A percentile compares a stretch with the other conserved stretches of the same genome.
phyloP scores from a whole-genome alignment of 179 eudicot species.

The Nepenthes alata region DNA sequence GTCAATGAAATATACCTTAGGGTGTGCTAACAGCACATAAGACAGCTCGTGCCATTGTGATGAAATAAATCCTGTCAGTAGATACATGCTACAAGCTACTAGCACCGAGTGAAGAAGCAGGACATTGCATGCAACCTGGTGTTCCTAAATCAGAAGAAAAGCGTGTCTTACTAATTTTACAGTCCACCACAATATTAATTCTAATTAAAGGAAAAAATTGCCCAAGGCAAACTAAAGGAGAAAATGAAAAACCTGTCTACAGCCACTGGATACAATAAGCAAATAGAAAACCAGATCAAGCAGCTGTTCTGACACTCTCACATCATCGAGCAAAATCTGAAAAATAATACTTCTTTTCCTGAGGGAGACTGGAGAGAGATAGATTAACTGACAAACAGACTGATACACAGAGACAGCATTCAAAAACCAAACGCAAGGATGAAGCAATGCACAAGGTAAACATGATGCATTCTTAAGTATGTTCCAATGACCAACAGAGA shows the following conservation, averaged over 20 bases:
- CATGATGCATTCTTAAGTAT: too few relatives aligned
- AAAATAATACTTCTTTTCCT: slow-evolving; percentile 8
- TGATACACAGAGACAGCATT: not conserved
- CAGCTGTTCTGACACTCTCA: slow-evolving; percentile 67
- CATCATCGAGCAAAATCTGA: slow-evolving; percentile 83
- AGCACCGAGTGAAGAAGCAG: slow-evolving; percentile 58
- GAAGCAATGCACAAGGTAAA: not conserved
- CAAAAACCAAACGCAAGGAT: slow-evolving; percentile 1
- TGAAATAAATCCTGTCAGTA: slow-evolving; percentile 63
- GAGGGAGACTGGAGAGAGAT: not conserved
- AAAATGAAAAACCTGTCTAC: slow-evolving; percentile 43
- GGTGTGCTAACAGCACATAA: slow-evolving; percentile 50
- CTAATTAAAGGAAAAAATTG: not conserved
- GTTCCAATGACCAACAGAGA: too few relatives aligned
- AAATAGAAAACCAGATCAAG: slow-evolving; percentile 72
- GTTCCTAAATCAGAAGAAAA: slow-evolving; percentile 40
- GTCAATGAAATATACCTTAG: slow-evolving; percentile 41
- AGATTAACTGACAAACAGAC: not conserved
- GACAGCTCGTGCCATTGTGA: slow-evolving; percentile 81
- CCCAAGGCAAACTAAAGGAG: not conserved
- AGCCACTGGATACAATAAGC: slow-evolving; percentile 39
- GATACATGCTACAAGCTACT: slow-evolving; percentile 65
- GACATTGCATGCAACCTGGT: slow-evolving; percentile 25
- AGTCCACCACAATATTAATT: not conserved
- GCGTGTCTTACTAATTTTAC: slow-evolving; percentile 7